Base-by-base conservation (phyloP, 2,329 filamentous ascomycete species). In the Botryosphaeria agaves region DNA sequence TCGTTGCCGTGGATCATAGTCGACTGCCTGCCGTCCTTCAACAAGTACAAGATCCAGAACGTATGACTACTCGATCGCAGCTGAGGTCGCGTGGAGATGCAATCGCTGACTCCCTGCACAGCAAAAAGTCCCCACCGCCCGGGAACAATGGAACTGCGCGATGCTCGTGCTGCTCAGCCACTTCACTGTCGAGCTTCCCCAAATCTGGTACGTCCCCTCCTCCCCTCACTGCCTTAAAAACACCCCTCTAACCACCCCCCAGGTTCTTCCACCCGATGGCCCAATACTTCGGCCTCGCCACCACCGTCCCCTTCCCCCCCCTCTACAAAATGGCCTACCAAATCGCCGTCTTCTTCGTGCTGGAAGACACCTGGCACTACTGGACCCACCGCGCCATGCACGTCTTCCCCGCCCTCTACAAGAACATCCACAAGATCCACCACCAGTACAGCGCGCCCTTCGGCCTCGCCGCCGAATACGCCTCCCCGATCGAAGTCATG, bases 321-420 rank as follows among this genome's bases (percentile, higher is more conserved):
- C 46, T 76, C 41, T 78, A 69, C 60, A 94, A 76, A 48, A 95
- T 98, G 67, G 78, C 77, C 40, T 73, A 80, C 52, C 89, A 98
- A 48, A 87, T 98, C 42, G 70, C 76, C 36, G 66, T 95, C 51
- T 91, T 95, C 68, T 98, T 98, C 60, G 69, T 95, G 35, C 59
- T 94, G 48, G 89, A 98, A 57, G 89, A 98, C 57, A 64, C 87
- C 41, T 98, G 89, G 89, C 89, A 98, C 60, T 98, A 98, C 68
- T 95, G 85, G 76, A 74, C 73, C 42, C 89, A 98, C 62, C 83
- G 89, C 44, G 72, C 70, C 26, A 73, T 98, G 59, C 89, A 98
- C 66, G 91, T 83, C 64, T 85, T 82, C 14, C 82, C 84, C 23
- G n/a, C n/a, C n/a, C 74, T 98, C 5, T 98, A 98, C 73, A 92